These are phyloP conservation scores for Fusarium tuaranense DNA, from an alignment of 2,329 filamentous ascomycete species.

Conservation along the genomic window DNA sequence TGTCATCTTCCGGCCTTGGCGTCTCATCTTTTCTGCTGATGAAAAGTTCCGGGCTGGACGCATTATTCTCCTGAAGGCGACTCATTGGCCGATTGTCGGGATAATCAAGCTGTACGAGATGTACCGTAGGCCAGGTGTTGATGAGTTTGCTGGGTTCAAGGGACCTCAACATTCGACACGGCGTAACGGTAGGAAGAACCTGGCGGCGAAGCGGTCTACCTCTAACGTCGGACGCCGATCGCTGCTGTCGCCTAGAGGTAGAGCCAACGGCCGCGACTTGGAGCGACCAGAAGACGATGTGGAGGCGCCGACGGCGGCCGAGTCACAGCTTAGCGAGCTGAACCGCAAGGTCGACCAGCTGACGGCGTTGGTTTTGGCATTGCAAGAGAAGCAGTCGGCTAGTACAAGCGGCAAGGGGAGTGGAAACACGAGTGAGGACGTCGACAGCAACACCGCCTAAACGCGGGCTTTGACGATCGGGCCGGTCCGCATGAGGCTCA, in stretches of 20 bases:
- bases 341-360: slow-evolving; percentile 69
- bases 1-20: slow-evolving; percentile 76
- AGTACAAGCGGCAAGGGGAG: slow-evolving; percentile 20
- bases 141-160: slow-evolving; percentile 62
- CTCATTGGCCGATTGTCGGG: slow-evolving; percentile 76
- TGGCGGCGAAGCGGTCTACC: slow-evolving; percentile 32
- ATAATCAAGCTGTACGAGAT: slow-evolving; percentile 76
- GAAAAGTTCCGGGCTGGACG: slow-evolving; percentile 71
- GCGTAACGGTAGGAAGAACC: slow-evolving; percentile 31
- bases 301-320: slow-evolving; percentile 55
- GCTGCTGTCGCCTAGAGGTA: slow-evolving; percentile 33
- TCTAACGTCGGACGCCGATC: slow-evolving; percentile 30
- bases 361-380: slow-evolving; percentile 62
- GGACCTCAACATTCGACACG: slow-evolving; percentile 54
- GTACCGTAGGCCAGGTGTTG: slow-evolving; percentile 53
- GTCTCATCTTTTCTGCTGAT: slow-evolving; percentile 74
- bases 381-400: slow-evolving; percentile 56
- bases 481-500: slow-evolving; percentile 10
- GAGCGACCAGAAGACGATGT: slow-evolving; percentile 50
- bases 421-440: slow-evolving; percentile 12
- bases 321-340: slow-evolving; percentile 66
- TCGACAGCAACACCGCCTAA: slow-evolving; percentile 25
- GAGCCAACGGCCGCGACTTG: slow-evolving; percentile 27
- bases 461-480: slow-evolving; percentile 13
- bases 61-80: slow-evolving; percentile 72